phyloP scores from a whole-genome alignment of 345 rosid species.

The Eucalyptus microcorys region DNA sequence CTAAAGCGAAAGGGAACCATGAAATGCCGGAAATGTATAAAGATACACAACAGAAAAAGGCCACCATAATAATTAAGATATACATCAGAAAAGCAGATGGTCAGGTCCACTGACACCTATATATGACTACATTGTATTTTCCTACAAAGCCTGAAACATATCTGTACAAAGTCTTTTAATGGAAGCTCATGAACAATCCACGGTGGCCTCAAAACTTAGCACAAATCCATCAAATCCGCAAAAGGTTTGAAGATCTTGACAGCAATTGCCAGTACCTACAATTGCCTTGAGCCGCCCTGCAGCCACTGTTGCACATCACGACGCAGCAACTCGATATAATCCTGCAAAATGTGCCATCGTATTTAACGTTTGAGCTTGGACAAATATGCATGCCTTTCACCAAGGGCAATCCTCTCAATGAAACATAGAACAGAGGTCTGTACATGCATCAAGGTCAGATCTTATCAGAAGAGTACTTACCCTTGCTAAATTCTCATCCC shows the following conservation, averaged over 20 bases:
- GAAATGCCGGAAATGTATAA: not conserved
- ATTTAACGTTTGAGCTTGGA: not conserved
- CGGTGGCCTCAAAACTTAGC: not conserved
- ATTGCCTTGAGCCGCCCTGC: conserved; percentile 9
- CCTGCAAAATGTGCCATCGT: conserved; percentile 25
- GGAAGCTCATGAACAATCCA: not conserved
- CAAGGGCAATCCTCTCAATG: not conserved
- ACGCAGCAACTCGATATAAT: conserved; percentile 47
- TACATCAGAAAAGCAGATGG: not conserved
- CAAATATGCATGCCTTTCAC: not conserved
- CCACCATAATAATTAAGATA: not conserved
- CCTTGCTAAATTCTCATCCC: conserved; percentile 40
- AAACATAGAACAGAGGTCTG: not conserved
- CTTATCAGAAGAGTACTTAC: conserved; percentile 19
- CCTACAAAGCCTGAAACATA: not conserved
- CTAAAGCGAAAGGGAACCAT: not conserved
- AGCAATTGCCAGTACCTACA: not conserved
- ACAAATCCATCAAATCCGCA: not conserved
- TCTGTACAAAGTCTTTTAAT: not conserved
- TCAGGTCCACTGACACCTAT: not conserved
- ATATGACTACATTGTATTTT: not conserved
- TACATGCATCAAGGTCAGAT: not conserved
- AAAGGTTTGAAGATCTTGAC: not conserved
- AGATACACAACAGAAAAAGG: not conserved
- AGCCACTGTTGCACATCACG: conserved; percentile 29